Evolutionary conservation across 1,284 basidiomycete genomes (phyloP).

Genomic region (Cutaneotrichosporon spelunceum): DNA sequence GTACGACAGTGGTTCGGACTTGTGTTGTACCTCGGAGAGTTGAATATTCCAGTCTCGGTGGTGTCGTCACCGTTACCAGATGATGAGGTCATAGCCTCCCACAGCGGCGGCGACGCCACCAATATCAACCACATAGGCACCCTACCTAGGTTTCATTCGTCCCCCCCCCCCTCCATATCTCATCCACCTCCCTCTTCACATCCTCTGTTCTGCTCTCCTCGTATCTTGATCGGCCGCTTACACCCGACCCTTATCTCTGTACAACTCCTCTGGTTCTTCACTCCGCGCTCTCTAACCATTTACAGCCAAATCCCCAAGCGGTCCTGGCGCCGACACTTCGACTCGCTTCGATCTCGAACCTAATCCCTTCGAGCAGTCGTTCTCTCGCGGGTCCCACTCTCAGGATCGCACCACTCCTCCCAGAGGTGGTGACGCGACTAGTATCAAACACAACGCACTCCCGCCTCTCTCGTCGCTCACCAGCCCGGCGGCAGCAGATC

Average conservation of each 20-base stretch:
- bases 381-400: constrained; percentile 60
- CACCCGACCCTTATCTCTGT: constrained; percentile 3
- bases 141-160: neutral
- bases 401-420: constrained; percentile 53
- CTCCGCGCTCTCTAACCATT: constrained; percentile 4
- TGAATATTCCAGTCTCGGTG: neutral
- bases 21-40: neutral
- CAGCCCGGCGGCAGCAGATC: constrained; percentile 67
- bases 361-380: constrained; percentile 95
- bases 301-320: constrained; percentile 14
- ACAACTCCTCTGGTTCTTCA: neutral
- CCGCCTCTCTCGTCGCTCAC: constrained; percentile 82
- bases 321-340: constrained; percentile 7
- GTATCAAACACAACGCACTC: constrained; percentile 57
- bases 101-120: neutral
- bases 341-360: constrained; percentile 65
- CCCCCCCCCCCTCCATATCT: neutral
- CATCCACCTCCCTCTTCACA: neutral
- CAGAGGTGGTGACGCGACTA: constrained; percentile 49
- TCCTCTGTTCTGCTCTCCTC: neutral
- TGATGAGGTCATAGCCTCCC: neutral
- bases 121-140: neutral
- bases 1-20: neutral
- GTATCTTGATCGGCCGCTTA: neutral
- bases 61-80: neutral